These are phyloP conservation scores for Euryodendron excelsum DNA, from an alignment of 148 eudicot genomes.

Conservation along the genomic window DNA sequence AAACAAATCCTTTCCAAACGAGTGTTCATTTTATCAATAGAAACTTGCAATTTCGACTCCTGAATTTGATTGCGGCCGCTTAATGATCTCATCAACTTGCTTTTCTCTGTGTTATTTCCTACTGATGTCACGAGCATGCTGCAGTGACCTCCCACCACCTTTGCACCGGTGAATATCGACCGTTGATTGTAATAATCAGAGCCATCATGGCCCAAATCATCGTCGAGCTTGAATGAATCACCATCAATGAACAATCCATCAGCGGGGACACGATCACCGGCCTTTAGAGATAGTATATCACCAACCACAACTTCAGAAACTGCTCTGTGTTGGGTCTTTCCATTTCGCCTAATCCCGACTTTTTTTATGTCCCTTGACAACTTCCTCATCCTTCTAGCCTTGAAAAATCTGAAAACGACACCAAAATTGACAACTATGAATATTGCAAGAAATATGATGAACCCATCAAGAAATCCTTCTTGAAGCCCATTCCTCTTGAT, in stretches of 20 bases:
- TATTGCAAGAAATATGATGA: constrained; percentile 6
- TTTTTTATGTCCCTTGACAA: neutral
- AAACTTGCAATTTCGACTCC: neutral
- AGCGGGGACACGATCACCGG: constrained; percentile 4
- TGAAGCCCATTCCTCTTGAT: constrained; percentile 11
- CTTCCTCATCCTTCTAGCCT: neutral
- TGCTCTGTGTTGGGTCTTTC: neutral
- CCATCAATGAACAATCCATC: constrained; percentile 14
- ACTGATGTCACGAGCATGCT: constrained; percentile 7
- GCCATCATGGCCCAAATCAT: neutral
- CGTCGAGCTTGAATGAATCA: neutral
- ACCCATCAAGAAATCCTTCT: constrained; percentile 4
- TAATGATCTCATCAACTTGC: constrained; percentile 11
- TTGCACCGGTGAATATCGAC: constrained; percentile 8
- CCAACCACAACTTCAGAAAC: constrained; percentile 14
- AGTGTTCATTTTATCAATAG: constrained; percentile 1
- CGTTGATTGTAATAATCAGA: neutral
- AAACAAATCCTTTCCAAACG: constrained; percentile 10
- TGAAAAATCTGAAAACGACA: neutral
- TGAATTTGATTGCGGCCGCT: neutral
- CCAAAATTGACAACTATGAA: constrained; percentile 9
- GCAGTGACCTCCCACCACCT: constrained; percentile 6
- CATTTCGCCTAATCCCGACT: neutral
- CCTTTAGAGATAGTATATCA: neutral
- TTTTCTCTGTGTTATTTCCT: constrained; percentile 9